Evolutionary conservation across 345 rosid genomes (phyloP).

Genomic region (Lepidium aucheri): DNA sequence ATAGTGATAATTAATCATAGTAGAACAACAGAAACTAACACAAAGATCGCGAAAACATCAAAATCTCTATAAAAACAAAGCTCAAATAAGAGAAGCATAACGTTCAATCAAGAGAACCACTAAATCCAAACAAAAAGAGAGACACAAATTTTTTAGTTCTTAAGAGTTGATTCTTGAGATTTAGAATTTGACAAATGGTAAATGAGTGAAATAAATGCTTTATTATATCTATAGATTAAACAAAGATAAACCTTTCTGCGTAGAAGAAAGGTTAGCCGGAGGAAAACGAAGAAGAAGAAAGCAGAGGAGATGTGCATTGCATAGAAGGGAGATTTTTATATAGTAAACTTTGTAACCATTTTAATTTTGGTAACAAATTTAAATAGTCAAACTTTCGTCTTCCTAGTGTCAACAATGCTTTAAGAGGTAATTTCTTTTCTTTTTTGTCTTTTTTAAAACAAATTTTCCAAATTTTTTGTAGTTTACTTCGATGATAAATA

Average conservation of each 20-base stretch:
- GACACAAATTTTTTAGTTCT: too few relatives aligned
- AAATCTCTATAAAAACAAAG: too few relatives aligned
- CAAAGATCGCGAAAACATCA: too few relatives aligned
- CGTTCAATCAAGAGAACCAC: too few relatives aligned
- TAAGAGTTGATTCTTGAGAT: neutral
- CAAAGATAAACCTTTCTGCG: neutral
- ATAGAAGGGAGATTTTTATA: neutral
- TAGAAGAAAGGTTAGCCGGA: neutral
- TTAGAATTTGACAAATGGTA: neutral
- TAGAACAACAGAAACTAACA: too few relatives aligned
- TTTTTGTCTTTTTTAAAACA: neutral
- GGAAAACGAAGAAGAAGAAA: neutral
- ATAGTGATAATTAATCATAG: neutral
- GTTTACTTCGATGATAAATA: too few relatives aligned
- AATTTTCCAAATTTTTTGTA: too few relatives aligned
- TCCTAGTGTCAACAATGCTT: neutral
- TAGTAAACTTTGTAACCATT: neutral
- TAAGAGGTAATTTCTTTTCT: neutral
- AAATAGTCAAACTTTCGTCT: conserved; percentile 13
- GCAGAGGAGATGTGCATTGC: neutral
- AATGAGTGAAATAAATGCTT: neutral
- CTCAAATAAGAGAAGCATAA: too few relatives aligned
- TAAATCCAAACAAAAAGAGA: too few relatives aligned
- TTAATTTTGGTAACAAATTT: neutral
- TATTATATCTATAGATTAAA: neutral